Conservation (phyloP, 192 early-diverging fungal genomes). For the Coemansia sp. region DNA sequence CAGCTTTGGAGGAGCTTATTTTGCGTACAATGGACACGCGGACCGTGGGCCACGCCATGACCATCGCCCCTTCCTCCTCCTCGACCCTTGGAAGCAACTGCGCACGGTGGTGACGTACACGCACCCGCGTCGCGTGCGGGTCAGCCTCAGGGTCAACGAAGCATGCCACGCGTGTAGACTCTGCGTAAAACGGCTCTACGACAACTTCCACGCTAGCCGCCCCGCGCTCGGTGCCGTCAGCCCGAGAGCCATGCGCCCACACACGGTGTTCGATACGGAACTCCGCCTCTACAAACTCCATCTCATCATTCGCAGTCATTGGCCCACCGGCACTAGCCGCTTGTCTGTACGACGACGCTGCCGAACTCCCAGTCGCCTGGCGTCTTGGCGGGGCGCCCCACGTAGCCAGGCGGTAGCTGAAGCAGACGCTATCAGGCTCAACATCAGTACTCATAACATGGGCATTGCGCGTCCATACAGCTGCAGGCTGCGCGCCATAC, state of each 20-base stretch:
- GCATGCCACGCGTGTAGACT: slow-evolving; percentile 29
- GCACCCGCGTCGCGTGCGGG: slow-evolving; percentile 50
- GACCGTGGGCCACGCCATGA: slow-evolving; percentile 43
- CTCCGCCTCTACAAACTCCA: slow-evolving; percentile 33
- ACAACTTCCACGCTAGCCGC: slow-evolving; percentile 16
- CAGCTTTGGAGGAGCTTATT: not conserved
- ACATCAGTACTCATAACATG: slow-evolving; percentile 8
- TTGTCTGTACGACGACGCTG: slow-evolving; percentile 8
- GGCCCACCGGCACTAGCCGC: not conserved
- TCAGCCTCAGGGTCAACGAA: slow-evolving; percentile 54
- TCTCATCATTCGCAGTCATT: not conserved
- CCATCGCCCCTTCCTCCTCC: slow-evolving; percentile 9
- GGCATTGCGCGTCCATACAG: slow-evolving; percentile 49
- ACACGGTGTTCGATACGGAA: slow-evolving; percentile 51
- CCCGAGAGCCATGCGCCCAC: slow-evolving; percentile 27
- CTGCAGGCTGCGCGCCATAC: slow-evolving; percentile 32
- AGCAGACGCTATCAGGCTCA: slow-evolving; percentile 1
- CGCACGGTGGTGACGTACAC: slow-evolving; percentile 37
- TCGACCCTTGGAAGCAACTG: slow-evolving; percentile 29
- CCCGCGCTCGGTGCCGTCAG: slow-evolving; percentile 8
- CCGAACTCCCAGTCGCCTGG: slow-evolving; percentile 10
- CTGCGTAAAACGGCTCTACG: slow-evolving; percentile 30
- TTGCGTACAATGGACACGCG: slow-evolving; percentile 15
- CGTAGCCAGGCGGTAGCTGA: slow-evolving; percentile 24
- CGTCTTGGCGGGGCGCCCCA: slow-evolving; percentile 16